Conservation (phyloP, 306 rosid species). For the Castanea crenata region DNA sequence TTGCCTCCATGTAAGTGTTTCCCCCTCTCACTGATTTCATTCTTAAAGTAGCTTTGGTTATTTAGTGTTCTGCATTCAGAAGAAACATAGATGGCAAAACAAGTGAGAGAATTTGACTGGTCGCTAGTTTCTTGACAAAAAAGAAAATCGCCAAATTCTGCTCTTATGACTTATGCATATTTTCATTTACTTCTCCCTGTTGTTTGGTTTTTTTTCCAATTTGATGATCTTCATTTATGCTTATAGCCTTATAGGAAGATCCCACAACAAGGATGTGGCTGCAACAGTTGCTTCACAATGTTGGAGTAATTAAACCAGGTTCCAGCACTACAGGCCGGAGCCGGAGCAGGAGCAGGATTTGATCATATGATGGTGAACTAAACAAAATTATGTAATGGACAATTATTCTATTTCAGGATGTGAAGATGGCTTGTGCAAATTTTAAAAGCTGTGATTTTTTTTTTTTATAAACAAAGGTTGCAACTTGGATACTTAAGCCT, state of each 20-base stretch:
- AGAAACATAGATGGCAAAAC: not conserved
- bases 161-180: not conserved
- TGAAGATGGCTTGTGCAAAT: too few species aligned
- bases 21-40: too few species aligned
- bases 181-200: conserved; percentile 1
- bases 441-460: too few species aligned
- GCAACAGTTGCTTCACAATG: conserved; percentile 64
- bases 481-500: too few species aligned
- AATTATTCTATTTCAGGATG: too few species aligned
- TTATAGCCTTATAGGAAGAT: conserved; percentile 47
- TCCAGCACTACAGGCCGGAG: conserved; percentile 47
- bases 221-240: conserved; percentile 6
- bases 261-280: conserved; percentile 68
- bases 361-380: conserved; percentile 48
- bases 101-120: not conserved
- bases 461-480: too few species aligned
- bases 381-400: conserved; percentile 3
- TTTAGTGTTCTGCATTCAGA: not conserved
- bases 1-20: not conserved
- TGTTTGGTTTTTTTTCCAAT: conserved; percentile 4
- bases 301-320: conserved; percentile 35
- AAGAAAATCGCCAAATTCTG: not conserved
- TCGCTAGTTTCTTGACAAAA: not conserved
- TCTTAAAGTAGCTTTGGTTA: too few species aligned
- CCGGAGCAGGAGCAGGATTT: conserved; percentile 25